Conservation (phyloP, 371 early-diverging fungal genomes). For the Choanephora cucurbitarum region DNA sequence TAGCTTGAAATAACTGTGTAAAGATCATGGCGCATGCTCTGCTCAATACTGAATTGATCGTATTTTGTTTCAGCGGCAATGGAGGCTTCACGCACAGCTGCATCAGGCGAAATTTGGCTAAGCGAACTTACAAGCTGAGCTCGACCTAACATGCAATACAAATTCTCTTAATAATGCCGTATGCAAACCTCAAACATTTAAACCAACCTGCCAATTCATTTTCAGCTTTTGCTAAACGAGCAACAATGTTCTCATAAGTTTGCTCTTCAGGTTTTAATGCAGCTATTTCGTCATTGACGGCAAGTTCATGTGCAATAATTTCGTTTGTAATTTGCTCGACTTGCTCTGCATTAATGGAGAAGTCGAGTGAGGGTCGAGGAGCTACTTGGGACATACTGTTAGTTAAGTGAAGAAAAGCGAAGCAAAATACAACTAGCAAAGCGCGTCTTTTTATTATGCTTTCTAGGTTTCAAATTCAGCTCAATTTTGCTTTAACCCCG, state of each 20-base stretch:
- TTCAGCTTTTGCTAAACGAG: slow-evolving; percentile 55
- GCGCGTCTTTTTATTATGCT: too few relatives aligned
- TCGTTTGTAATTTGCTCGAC: slow-evolving; percentile 35
- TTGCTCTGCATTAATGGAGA: slow-evolving; percentile 44
- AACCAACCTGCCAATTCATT: slow-evolving; percentile 41
- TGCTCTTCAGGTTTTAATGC: slow-evolving; percentile 50
- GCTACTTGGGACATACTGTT: slow-evolving; percentile 39
- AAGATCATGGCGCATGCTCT: slow-evolving; percentile 77
- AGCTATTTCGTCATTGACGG: slow-evolving; percentile 52
- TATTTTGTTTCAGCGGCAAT: slow-evolving; percentile 64
- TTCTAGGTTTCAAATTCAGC: not conserved
- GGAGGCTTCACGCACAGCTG: slow-evolving; percentile 72
- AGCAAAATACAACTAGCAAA: too few relatives aligned
- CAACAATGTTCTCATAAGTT: slow-evolving; percentile 66
- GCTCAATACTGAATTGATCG: slow-evolving; percentile 74
- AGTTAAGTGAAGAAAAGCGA: not conserved
- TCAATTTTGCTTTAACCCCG: not conserved
- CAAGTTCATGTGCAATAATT: slow-evolving; percentile 40
- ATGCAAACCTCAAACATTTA: not conserved
- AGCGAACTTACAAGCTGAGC: slow-evolving; percentile 58
- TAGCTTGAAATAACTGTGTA: slow-evolving; percentile 63
- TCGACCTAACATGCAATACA: slow-evolving; percentile 31
- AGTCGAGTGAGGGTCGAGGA: slow-evolving; percentile 48
- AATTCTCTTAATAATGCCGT: not conserved
- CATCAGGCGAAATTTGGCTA: slow-evolving; percentile 69